Percentiles rank a stretch among this genome's conserved stretches.
These are phyloP conservation scores for Buddleja alternifolia DNA, from an alignment of 257 asterid species.

Conservation along the genomic window DNA sequence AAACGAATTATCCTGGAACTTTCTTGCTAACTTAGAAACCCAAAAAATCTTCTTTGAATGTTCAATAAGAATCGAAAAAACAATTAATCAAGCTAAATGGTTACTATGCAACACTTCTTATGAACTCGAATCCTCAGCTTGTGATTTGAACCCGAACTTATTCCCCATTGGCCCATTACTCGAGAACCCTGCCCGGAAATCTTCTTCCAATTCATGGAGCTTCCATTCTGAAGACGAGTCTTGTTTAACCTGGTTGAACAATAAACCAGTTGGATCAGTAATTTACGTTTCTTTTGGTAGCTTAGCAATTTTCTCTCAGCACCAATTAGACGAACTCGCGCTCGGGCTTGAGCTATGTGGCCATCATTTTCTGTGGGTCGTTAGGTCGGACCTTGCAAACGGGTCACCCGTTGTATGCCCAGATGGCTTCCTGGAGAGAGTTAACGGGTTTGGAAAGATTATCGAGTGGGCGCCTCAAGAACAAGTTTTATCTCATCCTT, in stretches of 20 bases:
- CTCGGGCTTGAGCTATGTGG: conserved; percentile 48
- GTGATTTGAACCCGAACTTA: conserved; percentile 31
- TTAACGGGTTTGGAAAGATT: conserved; percentile 37
- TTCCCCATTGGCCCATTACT: conserved; percentile 43
- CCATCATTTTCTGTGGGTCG: conserved; percentile 49
- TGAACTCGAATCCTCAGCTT: conserved; percentile 42
- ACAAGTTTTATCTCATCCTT: conserved; percentile 40
- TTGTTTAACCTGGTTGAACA: conserved; percentile 45
- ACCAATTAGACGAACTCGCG: conserved; percentile 47
- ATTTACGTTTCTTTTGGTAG: conserved; percentile 55
- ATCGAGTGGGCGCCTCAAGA: conserved; percentile 54
- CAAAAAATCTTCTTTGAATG: conserved; percentile 22
- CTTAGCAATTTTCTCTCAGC: conserved; percentile 40
- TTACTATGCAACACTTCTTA: conserved; percentile 29
- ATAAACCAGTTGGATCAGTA: conserved; percentile 34
- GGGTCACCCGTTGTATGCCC: conserved; percentile 36
- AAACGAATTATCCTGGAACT: conserved; percentile 29
- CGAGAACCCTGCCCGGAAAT: conserved; percentile 7
- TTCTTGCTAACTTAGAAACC: not conserved
- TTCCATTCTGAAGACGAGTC: conserved; percentile 39
- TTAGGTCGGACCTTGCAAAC: conserved; percentile 35
- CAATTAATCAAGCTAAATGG: conserved; percentile 14
- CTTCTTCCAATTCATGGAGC: conserved; percentile 22
- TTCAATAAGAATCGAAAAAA: not conserved
- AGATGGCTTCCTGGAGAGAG: conserved; percentile 39